These are phyloP conservation scores for Cucurbita ficifolia DNA, from an alignment of 306 rosid genomes.

Conservation along the genomic window DNA sequence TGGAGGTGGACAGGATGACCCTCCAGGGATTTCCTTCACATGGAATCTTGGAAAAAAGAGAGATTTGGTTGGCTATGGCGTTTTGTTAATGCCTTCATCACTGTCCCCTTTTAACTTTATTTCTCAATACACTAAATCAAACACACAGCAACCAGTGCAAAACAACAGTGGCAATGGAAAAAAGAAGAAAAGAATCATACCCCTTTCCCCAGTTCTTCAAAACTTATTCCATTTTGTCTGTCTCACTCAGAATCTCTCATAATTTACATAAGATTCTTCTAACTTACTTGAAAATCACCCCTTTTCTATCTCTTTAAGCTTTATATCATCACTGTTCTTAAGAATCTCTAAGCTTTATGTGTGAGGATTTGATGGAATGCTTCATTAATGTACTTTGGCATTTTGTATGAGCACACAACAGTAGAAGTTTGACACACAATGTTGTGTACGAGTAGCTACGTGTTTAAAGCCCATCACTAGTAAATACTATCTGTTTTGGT, in stretches of 20 bases:
- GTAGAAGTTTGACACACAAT: slow-evolving; percentile 1
- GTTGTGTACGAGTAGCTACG: background rate
- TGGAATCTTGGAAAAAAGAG: slow-evolving; percentile 1
- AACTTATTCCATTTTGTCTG: background rate
- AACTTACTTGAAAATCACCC: background rate
- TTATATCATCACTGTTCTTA: background rate
- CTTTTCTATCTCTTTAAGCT: background rate
- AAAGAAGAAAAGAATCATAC: background rate
- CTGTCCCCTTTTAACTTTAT: background rate
- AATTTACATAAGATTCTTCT: background rate
- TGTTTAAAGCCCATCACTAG: background rate
- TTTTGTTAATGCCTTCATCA: background rate
- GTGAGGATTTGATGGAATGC: background rate
- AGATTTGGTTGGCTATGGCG: background rate
- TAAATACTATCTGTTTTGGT: too few species aligned
- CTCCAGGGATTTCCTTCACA: background rate
- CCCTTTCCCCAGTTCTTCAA: background rate
- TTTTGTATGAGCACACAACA: background rate
- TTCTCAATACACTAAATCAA: background rate
- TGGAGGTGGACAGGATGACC: background rate
- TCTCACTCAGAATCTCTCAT: background rate
- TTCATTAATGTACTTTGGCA: background rate
- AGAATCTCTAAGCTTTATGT: background rate
- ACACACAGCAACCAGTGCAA: background rate
- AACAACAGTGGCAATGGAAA: background rate